Evolutionary conservation across 306 rosid species (phyloP), one percentile per base, ranked within the genome.

Genomic region (Sphenostylis stenocarpa): DNA sequence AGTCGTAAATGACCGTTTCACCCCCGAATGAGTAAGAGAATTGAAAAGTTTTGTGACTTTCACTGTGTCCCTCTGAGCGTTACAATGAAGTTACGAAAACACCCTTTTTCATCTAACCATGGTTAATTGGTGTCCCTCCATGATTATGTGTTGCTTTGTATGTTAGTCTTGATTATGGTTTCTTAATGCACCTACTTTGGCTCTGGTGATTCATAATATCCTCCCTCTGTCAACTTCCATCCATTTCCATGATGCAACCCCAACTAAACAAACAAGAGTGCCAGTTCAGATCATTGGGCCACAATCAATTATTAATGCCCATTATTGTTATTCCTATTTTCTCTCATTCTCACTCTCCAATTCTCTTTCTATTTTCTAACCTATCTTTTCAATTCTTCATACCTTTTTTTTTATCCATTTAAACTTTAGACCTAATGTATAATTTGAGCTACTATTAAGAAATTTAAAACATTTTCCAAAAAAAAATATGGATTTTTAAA

Each of bases 131-230:
- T 31, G 3, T 9, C 43, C 13, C 16, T 28, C 70, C 20, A 77
- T 82, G 53, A 75, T 70, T 19, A 75, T 34, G 58, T 66, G 55
- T 79, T 76, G 65, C 84, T 71, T 85, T 76, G 6, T 39, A 68
- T 44, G 43, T 63, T 60, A 31, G 69, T 28, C 33, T 83, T 74
- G 67, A 75, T 84, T 57, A 77, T 82, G 77, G 17, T 74, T 72
- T 80, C 81, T 84, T 81, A 81, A 52, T 72, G 57, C 17, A 70
- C 81, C 77, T 21, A 57, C 86, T 82, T 71, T 74, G 76, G 72
- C 76, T 86, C 66, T 68, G 68, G 70, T 47, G 47, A 75, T 67
- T 74, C 70, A 81, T 70, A 49, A 80, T 80, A 65, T 19, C 73
- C 67, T n/a, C 28, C 2, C 7, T 58, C 66, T 78, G 72, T 75